Conservation (phyloP, 345 rosid genomes). For the Firmiana major region DNA sequence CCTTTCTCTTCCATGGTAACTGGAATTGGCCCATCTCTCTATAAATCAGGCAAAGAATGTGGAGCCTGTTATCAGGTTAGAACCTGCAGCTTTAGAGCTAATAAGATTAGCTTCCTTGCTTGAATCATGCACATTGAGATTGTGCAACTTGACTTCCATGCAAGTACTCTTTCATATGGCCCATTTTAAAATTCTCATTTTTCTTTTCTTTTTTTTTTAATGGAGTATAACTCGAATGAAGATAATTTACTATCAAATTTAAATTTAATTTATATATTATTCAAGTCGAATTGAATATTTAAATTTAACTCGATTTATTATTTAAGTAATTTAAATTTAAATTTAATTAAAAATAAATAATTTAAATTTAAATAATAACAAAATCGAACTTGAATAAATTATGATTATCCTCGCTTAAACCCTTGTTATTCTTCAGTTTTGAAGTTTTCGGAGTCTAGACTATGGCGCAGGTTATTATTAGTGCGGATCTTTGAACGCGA, state of each 20-base stretch:
- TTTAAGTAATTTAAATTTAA: too few relatives aligned
- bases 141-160: not conserved
- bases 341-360: too few relatives aligned
- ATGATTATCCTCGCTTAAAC: too few relatives aligned
- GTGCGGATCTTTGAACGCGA: not conserved
- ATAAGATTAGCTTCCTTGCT: not conserved
- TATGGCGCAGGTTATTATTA: not conserved
- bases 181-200: not conserved
- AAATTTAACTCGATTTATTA: too few relatives aligned
- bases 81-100: not conserved
- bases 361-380: too few relatives aligned
- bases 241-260: too few relatives aligned
- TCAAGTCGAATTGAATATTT: too few relatives aligned
- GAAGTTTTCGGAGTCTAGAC: too few relatives aligned
- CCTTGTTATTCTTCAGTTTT: too few relatives aligned
- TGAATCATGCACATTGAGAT: not conserved
- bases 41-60: constrained; percentile 46
- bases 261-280: too few relatives aligned
- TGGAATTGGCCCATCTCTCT: constrained; percentile 41
- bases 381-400: too few relatives aligned
- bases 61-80: constrained; percentile 53
- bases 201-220: not conserved
- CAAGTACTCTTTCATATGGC: not conserved
- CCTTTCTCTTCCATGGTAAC: constrained; percentile 49
- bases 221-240: too few relatives aligned